These are phyloP conservation scores for Pulveroboletus sp. DNA, from an alignment of 768 basidiomycete genomes.

Conservation along the genomic window DNA sequence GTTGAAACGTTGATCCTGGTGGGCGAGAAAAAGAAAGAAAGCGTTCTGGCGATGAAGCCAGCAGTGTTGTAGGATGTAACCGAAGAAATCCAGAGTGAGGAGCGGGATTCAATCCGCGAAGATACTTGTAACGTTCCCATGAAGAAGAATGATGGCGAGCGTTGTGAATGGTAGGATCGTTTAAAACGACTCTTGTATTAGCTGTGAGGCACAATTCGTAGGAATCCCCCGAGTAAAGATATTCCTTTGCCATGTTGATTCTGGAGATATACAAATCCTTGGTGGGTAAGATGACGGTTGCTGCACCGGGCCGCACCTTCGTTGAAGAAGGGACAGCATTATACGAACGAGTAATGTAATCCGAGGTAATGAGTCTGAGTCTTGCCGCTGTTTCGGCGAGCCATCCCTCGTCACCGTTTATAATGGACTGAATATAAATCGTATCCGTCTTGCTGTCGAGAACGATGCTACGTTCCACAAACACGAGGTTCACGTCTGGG, in stretches of 20 bases:
- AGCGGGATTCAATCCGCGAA: slow-evolving; percentile 78
- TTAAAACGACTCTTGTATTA: slow-evolving; percentile 53
- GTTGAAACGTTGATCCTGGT: slow-evolving; percentile 62
- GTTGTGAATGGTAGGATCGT: slow-evolving; percentile 25
- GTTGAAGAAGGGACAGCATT: slow-evolving; percentile 22
- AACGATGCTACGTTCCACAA: slow-evolving; percentile 75
- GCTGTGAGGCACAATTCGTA: slow-evolving; percentile 93
- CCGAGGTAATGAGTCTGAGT: slow-evolving; percentile 12
- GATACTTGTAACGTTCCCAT: slow-evolving; percentile 64
- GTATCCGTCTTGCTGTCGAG: slow-evolving; percentile 49
- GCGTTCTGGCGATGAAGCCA: slow-evolving; percentile 89
- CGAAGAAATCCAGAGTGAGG: slow-evolving; percentile 83
- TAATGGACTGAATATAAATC: slow-evolving; percentile 61
- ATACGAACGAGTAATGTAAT: slow-evolving; percentile 11
- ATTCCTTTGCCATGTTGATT: slow-evolving; percentile 67
- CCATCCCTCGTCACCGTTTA: slow-evolving; percentile 59
- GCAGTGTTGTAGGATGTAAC: slow-evolving; percentile 66
- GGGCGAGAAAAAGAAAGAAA: slow-evolving; percentile 79
- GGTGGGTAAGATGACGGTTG: slow-evolving; percentile 49
- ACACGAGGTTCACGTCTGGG: slow-evolving; percentile 71
- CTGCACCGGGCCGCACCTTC: slow-evolving; percentile 20
- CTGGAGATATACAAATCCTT: slow-evolving; percentile 57
- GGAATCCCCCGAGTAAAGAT: slow-evolving; percentile 78
- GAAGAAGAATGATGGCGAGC: slow-evolving; percentile 37
- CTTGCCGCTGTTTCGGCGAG: slow-evolving; percentile 37